A percentile compares a stretch with the other conserved stretches of the same genome.
These are phyloP conservation scores for Ophiostoma sp. DNA, from an alignment of 2,329 filamentous ascomycete genomes.

Conservation along the genomic window DNA sequence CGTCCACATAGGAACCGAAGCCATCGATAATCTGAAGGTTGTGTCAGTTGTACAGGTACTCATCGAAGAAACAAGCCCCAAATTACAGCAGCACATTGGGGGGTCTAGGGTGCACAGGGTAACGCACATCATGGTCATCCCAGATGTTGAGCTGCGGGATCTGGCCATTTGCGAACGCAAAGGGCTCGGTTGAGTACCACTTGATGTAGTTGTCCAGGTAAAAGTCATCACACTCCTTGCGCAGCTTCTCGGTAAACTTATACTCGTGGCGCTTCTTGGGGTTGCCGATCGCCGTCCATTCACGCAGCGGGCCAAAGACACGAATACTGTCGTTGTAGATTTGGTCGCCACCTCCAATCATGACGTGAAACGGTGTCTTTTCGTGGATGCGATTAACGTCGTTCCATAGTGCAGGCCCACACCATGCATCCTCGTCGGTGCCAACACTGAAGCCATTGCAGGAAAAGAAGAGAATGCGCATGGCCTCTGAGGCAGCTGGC, in stretches of 20 bases:
- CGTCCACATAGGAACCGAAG: conserved; percentile 87
- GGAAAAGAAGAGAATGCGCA: conserved; percentile 98
- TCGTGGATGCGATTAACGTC: conserved; percentile 82
- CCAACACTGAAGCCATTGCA: conserved; percentile 94
- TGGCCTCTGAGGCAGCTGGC: conserved; percentile 73
- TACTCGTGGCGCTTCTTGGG: conserved; percentile 73
- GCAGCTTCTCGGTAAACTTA: conserved; percentile 72
- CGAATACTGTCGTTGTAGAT: conserved; percentile 94
- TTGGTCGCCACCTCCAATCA: conserved; percentile 92
- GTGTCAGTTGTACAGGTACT: conserved; percentile 38
- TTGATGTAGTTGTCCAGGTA: conserved; percentile 85
- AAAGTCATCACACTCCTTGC: conserved; percentile 79
- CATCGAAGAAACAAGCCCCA: neutral
- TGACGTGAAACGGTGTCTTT: conserved; percentile 83
- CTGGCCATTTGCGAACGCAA: conserved; percentile 78
- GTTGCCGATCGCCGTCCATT: conserved; percentile 80
- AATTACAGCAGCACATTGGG: too few relatives aligned
- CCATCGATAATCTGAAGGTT: conserved; percentile 72
- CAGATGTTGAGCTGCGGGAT: conserved; percentile 96
- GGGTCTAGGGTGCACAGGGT: neutral
- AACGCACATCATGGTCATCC: conserved; percentile 83
- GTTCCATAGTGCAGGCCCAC: conserved; percentile 89
- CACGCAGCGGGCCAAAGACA: conserved; percentile 72
- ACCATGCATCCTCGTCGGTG: conserved; percentile 79
- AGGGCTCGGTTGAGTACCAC: conserved; percentile 66